Evolutionary conservation across 768 basidiomycete species (phyloP).

Genomic region (Leccinum barrowsii): DNA sequence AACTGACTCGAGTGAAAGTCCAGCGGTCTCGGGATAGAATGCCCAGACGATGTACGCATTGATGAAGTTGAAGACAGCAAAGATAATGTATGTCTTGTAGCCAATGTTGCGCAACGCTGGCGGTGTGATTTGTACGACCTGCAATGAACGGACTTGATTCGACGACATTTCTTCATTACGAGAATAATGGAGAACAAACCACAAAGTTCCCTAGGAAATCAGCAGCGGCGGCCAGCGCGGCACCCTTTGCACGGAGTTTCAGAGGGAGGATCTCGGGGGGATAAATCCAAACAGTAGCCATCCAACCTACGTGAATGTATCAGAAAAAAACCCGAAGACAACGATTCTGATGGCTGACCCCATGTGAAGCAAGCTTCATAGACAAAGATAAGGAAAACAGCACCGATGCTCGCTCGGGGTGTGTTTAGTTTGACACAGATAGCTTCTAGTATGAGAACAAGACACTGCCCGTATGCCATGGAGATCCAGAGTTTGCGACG

Average conservation of each 20-base stretch:
- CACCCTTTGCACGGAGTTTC: conserved; percentile 6
- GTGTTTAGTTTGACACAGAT: conserved; percentile 7
- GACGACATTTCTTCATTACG: neutral
- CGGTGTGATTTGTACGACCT: conserved; percentile 11
- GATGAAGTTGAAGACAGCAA: neutral
- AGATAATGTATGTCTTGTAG: conserved; percentile 8
- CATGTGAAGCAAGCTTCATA: conserved; percentile 9
- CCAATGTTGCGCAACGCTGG: conserved; percentile 8
- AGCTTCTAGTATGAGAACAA: conserved; percentile 6
- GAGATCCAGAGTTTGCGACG: conserved; percentile 10
- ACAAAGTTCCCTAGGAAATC: conserved; percentile 9
- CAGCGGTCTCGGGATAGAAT: conserved; percentile 3
- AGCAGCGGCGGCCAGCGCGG: conserved; percentile 1
- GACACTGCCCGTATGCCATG: conserved; percentile 8
- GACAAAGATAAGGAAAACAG: conserved; percentile 8
- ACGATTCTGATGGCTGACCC: neutral
- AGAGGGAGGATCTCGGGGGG: conserved; percentile 8
- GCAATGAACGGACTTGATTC: neutral
- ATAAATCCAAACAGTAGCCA: conserved; percentile 10
- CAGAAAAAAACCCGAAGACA: neutral
- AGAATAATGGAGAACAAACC: neutral
- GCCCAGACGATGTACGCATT: neutral
- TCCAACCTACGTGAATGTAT: conserved; percentile 1
- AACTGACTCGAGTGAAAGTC: conserved; percentile 7
- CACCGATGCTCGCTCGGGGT: neutral